Conservation (phyloP, 2,329 filamentous ascomycete genomes). For the Stromatinia cepivora region DNA sequence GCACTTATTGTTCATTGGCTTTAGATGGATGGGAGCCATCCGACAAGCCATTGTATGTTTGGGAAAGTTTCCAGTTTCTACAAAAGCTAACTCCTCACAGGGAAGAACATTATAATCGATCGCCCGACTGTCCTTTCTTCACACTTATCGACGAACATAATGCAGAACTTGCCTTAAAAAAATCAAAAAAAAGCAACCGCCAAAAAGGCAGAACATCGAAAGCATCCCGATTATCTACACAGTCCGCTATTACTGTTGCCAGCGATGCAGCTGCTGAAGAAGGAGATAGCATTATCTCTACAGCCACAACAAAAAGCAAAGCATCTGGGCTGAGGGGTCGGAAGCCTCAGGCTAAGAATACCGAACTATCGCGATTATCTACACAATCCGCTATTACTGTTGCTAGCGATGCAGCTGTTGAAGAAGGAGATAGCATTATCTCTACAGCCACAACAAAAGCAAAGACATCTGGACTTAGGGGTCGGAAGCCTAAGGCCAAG, state of each 20-base stretch:
- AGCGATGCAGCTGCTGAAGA: constrained; percentile 52
- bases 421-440: constrained; percentile 56
- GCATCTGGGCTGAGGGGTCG: constrained; percentile 54
- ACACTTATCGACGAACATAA: constrained; percentile 58
- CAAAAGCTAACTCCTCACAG: constrained; percentile 46
- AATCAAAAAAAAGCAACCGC: constrained; percentile 46
- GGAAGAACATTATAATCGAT: constrained; percentile 81
- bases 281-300: constrained; percentile 61
- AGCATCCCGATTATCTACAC: constrained; percentile 62
- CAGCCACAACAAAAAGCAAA: constrained; percentile 56
- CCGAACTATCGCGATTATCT: constrained; percentile 70
- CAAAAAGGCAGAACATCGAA: constrained; percentile 65
- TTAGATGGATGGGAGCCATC: constrained; percentile 93
- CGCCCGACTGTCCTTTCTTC: constrained; percentile 82
- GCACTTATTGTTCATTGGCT: constrained; percentile 84
- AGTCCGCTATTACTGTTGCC: constrained; percentile 53
- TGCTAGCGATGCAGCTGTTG: constrained; percentile 46
- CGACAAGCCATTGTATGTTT: constrained; percentile 78
- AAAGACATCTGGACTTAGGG: constrained; percentile 4
- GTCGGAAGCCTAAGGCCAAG: constrained; percentile 45
- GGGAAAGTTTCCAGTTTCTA: constrained; percentile 15
- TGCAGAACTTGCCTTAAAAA: constrained; percentile 53
- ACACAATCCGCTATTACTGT: constrained; percentile 56
- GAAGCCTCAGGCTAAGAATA: constrained; percentile 44
- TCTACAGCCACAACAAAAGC: constrained; percentile 12